A percentile compares a stretch with the other conserved stretches of the same genome.
These are phyloP conservation scores for Kwoniella botswanensis DNA, from an alignment of 768 basidiomycete genomes.

Conservation along the genomic window DNA sequence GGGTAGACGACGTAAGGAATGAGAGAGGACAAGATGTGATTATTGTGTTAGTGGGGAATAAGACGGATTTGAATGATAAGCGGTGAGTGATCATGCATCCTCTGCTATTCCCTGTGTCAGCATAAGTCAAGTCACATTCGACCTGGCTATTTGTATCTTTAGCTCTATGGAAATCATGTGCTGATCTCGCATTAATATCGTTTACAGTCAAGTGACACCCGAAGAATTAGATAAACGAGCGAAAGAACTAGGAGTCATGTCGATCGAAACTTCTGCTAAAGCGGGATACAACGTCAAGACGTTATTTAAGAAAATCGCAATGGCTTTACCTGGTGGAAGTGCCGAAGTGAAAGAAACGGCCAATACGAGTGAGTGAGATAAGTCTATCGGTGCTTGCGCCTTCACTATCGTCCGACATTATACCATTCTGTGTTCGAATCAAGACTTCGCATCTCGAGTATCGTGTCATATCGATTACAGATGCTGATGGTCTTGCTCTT, in stretches of 20 bases:
- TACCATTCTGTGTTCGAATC: too few relatives aligned
- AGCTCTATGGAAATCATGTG: too few relatives aligned
- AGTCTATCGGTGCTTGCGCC: too few relatives aligned
- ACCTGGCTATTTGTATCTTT: too few relatives aligned
- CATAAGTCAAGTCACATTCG: too few relatives aligned
- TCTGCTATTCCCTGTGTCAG: too few relatives aligned
- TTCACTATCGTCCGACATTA: too few relatives aligned
- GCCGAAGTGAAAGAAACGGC: conserved; percentile 64
- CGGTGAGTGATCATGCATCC: conserved; percentile 68
- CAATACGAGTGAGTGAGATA: conserved; percentile 58
- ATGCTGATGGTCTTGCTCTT: neutral
- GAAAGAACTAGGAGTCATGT: conserved; percentile 90
- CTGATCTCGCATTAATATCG: neutral
- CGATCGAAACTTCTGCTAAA: conserved; percentile 99
- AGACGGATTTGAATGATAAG: conserved; percentile 98
- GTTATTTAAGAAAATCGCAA: conserved; percentile 98
- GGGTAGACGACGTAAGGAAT: conserved; percentile 98
- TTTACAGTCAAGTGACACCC: conserved; percentile 88
- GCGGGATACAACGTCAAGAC: conserved; percentile 99
- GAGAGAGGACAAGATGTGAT: conserved; percentile 98
- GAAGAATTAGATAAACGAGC: conserved; percentile 94
- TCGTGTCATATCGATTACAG: neutral
- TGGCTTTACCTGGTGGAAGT: conserved; percentile 96
- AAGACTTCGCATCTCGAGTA: too few relatives aligned
- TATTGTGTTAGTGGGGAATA: conserved; percentile 97